A percentile compares a stretch with the other conserved stretches of the same genome.
Evolutionary conservation across 2,329 filamentous ascomycete genomes (phyloP).

Genomic region (Diplocarpon mali): DNA sequence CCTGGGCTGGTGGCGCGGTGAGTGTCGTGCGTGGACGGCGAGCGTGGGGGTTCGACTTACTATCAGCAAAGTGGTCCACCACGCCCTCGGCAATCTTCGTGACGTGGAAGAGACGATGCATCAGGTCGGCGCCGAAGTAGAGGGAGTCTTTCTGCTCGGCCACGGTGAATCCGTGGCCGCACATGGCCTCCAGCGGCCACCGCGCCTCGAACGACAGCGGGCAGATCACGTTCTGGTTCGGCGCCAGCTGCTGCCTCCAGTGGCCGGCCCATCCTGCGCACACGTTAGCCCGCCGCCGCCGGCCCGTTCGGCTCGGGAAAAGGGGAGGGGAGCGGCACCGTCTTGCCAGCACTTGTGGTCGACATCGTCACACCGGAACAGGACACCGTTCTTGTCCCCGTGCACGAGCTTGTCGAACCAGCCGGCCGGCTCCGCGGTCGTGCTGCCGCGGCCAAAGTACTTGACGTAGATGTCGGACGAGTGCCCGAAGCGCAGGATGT

Average conservation of each 20-base stretch:
- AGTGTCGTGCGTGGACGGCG: constrained; percentile 35
- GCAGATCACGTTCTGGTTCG: constrained; percentile 60
- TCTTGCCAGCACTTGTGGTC: constrained; percentile 51
- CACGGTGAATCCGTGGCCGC: constrained; percentile 51
- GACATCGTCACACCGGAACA: constrained; percentile 59
- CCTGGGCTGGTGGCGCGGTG: constrained; percentile 26
- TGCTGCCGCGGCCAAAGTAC: constrained; percentile 50
- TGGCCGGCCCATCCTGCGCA: constrained; percentile 52
- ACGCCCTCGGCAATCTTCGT: constrained; percentile 46
- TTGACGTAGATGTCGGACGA: constrained; percentile 48
- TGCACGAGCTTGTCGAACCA: constrained; percentile 50
- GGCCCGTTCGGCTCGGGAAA: no score
- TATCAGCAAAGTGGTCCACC: constrained; percentile 52
- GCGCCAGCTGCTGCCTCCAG: constrained; percentile 54
- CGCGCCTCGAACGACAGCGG: constrained; percentile 48
- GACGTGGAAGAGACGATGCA: constrained; percentile 57
- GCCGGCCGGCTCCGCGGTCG: constrained; percentile 47
- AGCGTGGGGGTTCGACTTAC: constrained; percentile 36
- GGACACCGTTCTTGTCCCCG: constrained; percentile 43
- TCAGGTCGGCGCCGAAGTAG: constrained; percentile 55
- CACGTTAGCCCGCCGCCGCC: not conserved
- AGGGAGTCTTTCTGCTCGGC: constrained; percentile 43
- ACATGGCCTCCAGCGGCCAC: constrained; percentile 46
- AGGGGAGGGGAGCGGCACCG: constrained; percentile 24
- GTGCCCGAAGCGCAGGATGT: constrained; percentile 36